These are phyloP conservation scores for Aspergillus ellipticus DNA, from an alignment of 495 filamentous ascomycete species.

Conservation along the genomic window DNA sequence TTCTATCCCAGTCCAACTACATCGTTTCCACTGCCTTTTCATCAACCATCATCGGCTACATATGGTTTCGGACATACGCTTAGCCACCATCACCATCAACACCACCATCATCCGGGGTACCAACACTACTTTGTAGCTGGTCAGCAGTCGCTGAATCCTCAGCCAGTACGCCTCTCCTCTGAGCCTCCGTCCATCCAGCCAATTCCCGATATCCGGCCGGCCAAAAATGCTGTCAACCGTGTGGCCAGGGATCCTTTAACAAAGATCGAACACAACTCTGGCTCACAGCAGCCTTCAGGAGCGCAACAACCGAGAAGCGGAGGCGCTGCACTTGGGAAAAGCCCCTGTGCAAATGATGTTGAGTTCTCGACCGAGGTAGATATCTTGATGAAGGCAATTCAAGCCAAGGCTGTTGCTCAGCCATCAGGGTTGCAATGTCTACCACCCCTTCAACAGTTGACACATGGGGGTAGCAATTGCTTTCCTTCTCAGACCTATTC, in stretches of 20 bases:
- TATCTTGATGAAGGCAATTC: conserved; percentile 88
- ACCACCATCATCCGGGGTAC: conserved; percentile 30
- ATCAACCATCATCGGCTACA: conserved; percentile 32
- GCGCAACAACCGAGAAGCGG: conserved; percentile 6
- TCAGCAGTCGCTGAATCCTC: conserved; percentile 26
- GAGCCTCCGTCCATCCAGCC: conserved; percentile 29
- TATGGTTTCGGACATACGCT: conserved; percentile 36
- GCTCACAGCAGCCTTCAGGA: conserved; percentile 3
- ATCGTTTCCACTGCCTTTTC: conserved; percentile 36
- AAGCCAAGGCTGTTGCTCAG: conserved; percentile 55
- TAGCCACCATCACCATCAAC: conserved; percentile 28
- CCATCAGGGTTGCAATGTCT: conserved; percentile 27
- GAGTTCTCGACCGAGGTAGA: conserved; percentile 82
- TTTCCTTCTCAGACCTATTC: conserved; percentile 30
- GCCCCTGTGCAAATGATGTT: conserved; percentile 32
- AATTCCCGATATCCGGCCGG: conserved; percentile 39
- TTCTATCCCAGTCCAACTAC: conserved; percentile 38
- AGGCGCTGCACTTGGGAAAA: conserved; percentile 14
- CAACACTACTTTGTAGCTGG: conserved; percentile 31
- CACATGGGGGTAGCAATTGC: conserved; percentile 18
- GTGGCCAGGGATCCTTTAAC: conserved; percentile 21
- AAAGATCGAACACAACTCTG: conserved; percentile 14
- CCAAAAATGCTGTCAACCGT: conserved; percentile 40
- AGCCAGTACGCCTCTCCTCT: conserved; percentile 31
- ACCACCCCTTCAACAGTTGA: conserved; percentile 34